Percentiles rank a stretch among this genome's conserved stretches.
phyloP scores from a whole-genome alignment of 2,329 filamentous ascomycete genomes.

The Neocucurbitaria cava region DNA sequence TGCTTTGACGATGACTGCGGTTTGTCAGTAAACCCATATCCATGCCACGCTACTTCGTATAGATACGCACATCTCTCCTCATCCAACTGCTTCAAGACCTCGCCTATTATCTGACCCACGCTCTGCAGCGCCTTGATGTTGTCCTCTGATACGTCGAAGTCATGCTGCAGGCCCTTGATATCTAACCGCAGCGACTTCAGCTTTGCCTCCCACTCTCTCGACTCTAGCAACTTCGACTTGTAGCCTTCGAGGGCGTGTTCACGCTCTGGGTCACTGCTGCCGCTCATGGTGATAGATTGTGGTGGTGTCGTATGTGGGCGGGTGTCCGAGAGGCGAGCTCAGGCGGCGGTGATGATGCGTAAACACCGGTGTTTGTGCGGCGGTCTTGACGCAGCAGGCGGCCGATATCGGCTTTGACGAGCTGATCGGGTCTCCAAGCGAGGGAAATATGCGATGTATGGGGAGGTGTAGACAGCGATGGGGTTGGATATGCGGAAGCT shows the following conservation, averaged over 20 bases:
- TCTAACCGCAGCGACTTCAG: slow-evolving; percentile 92
- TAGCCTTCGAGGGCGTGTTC: slow-evolving; percentile 60
- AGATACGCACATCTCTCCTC: slow-evolving; percentile 88
- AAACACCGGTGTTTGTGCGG: slow-evolving; percentile 22
- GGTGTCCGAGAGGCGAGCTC: slow-evolving; percentile 22
- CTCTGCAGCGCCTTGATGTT: slow-evolving; percentile 99
- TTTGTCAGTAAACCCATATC: slow-evolving; percentile 18
- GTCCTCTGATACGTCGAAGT: slow-evolving; percentile 96
- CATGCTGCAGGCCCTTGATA: slow-evolving; percentile 92
- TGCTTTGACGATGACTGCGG: slow-evolving; percentile 92
- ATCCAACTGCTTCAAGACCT: slow-evolving; percentile 97
- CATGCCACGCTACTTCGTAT: not conserved
- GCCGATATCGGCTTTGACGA: not conserved
- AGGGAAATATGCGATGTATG: not conserved
- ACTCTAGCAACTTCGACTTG: slow-evolving; percentile 73
- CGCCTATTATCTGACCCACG: slow-evolving; percentile 98
- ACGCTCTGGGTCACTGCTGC: slow-evolving; percentile 56
- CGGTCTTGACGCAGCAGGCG: not conserved
- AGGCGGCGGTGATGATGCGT: slow-evolving; percentile 24
- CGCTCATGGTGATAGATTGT: slow-evolving; percentile 41
- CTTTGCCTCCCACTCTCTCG: slow-evolving; percentile 98
- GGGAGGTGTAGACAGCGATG: slow-evolving; percentile 7
- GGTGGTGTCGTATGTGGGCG: slow-evolving; percentile 6
- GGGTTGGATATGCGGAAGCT: slow-evolving; percentile 17
- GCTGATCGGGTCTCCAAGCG: not conserved